These are phyloP conservation scores for Yamadazyma kitorensis DNA, from an alignment of 805 yeast species.

Conservation along the genomic window DNA sequence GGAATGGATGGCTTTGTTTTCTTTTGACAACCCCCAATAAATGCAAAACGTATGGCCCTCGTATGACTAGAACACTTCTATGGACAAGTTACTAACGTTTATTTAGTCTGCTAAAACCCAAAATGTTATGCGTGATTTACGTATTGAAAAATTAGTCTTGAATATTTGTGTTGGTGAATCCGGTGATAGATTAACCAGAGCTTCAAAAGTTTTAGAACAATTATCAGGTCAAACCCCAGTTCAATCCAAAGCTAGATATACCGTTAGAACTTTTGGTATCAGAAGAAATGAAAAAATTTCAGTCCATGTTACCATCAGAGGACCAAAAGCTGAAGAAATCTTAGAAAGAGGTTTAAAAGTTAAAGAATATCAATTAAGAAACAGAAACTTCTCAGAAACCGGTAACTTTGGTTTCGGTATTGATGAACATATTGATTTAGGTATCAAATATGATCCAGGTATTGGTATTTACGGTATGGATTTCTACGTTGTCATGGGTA, in stretches of 20 bases:
- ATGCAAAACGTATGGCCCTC: too few species aligned
- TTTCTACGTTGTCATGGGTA: slow-evolving; percentile 98
- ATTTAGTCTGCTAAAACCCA: slow-evolving; percentile 41
- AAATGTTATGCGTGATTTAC: slow-evolving; percentile 98
- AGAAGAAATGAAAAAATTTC: slow-evolving; percentile 99
- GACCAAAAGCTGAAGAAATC: slow-evolving; percentile 95
- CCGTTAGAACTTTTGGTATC: slow-evolving; percentile 99
- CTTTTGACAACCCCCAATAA: too few species aligned
- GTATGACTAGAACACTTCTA: background rate
- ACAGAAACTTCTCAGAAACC: slow-evolving; percentile 94
- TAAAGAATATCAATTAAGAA: slow-evolving; percentile 96
- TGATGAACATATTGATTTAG: slow-evolving; percentile 98
- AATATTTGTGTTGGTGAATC: slow-evolving; percentile 99
- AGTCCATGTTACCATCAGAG: slow-evolving; percentile 99
- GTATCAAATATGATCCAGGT: slow-evolving; percentile 99
- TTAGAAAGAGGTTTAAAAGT: slow-evolving; percentile 99
- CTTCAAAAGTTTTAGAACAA: slow-evolving; percentile 99
- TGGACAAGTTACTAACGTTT: slow-evolving; percentile 9
- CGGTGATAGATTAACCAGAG: slow-evolving; percentile 99
- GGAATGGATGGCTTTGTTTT: too few species aligned
- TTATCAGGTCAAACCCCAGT: slow-evolving; percentile 99
- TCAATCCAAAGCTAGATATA: slow-evolving; percentile 99
- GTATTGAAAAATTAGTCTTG: slow-evolving; percentile 98
- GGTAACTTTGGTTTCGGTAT: slow-evolving; percentile 99
- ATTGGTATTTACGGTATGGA: slow-evolving; percentile 99